phyloP scores from a whole-genome alignment of 2,329 filamentous ascomycete genomes.

The Fusarium sp. region DNA sequence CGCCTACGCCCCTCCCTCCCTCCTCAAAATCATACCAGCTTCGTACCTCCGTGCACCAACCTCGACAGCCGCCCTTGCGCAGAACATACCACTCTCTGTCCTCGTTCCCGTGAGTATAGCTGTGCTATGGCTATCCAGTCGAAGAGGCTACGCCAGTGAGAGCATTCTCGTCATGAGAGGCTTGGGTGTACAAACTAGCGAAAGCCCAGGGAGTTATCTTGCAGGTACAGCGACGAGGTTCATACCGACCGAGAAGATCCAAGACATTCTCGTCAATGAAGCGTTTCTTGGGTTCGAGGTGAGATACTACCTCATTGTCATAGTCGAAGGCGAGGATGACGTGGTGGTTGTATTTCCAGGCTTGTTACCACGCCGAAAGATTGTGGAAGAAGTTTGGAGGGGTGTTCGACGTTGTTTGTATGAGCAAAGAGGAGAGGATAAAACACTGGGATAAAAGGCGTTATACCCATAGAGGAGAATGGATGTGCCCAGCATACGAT shows the following conservation, averaged over 20 bases:
- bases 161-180: slow-evolving; percentile 88
- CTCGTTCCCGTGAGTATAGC: slow-evolving; percentile 50
- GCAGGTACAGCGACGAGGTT: slow-evolving; percentile 59
- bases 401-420: slow-evolving; percentile 85
- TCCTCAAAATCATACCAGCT: slow-evolving; percentile 21
- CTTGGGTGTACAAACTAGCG: slow-evolving; percentile 88
- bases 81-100: slow-evolving; percentile 50
- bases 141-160: slow-evolving; percentile 71
- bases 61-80: slow-evolving; percentile 47
- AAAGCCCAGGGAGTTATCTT: slow-evolving; percentile 70
- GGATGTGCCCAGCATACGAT: slow-evolving; percentile 1
- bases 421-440: slow-evolving; percentile 54
- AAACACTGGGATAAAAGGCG: slow-evolving; percentile 28
- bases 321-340: slow-evolving; percentile 88
- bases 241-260: slow-evolving; percentile 91
- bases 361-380: slow-evolving; percentile 75
- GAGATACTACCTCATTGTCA: slow-evolving; percentile 85
- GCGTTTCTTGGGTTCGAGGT: slow-evolving; percentile 94
- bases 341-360: slow-evolving; percentile 95
- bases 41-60: slow-evolving; percentile 45
- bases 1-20: slow-evolving; percentile 21
- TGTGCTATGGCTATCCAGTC: slow-evolving; percentile 56
- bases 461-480: slow-evolving; percentile 11
- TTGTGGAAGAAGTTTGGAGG: slow-evolving; percentile 91
- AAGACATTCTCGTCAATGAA: slow-evolving; percentile 94